phyloP scores from a whole-genome alignment of 1,284 basidiomycete species.

The Mycena citricolor region DNA sequence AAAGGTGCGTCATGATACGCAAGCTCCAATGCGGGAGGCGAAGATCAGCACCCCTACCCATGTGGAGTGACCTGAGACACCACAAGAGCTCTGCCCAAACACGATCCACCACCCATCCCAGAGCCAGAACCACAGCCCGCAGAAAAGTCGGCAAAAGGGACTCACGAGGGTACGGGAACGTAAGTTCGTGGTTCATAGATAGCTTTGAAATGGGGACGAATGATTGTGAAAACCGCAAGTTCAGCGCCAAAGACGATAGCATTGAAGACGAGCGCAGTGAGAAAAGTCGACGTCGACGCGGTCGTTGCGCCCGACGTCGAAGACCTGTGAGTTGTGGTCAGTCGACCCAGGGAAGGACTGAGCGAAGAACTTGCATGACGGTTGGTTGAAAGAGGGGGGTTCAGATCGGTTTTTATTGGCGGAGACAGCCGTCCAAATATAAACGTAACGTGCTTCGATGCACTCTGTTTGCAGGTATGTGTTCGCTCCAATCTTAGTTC shows the following conservation, averaged over 20 bases:
- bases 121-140: no score
- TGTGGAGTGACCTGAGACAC: no score
- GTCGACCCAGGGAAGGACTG: neutral
- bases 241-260: slow-evolving; percentile 65
- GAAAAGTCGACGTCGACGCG: slow-evolving; percentile 64
- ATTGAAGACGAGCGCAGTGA: slow-evolving; percentile 78
- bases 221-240: slow-evolving; percentile 66
- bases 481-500: neutral
- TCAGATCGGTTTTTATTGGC: neutral
- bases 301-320: slow-evolving; percentile 36
- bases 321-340: slow-evolving; percentile 23
- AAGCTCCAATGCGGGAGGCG: no score
- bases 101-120: no score
- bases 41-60: no score
- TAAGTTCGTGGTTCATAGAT: slow-evolving; percentile 82
- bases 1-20: no score
- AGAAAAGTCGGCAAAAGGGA: slow-evolving; percentile 13
- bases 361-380: slow-evolving; percentile 18
- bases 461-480: neutral
- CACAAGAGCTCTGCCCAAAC: no score
- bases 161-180: slow-evolving; percentile 54
- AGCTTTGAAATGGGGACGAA: slow-evolving; percentile 69
- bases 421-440: neutral
- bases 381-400: slow-evolving; percentile 6
- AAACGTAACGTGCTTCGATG: neutral